These are phyloP conservation scores for Didymella keratinophila DNA, from an alignment of 2,329 filamentous ascomycete species.

Conservation along the genomic window DNA sequence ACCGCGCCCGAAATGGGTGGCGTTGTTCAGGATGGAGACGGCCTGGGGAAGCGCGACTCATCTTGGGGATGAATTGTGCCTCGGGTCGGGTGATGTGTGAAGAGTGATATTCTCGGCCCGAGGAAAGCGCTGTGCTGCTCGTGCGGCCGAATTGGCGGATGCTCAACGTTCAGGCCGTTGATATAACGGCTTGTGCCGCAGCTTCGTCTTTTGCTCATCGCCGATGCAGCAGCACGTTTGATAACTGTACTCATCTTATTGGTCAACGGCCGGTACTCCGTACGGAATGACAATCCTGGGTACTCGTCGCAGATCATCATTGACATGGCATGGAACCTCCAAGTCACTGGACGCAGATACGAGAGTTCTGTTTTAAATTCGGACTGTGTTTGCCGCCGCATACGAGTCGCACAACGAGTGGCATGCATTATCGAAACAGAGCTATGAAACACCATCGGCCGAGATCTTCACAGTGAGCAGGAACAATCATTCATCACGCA, in stretches of 20 bases:
- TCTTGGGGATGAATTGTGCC: constrained; percentile 6
- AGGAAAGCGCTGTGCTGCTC: not conserved
- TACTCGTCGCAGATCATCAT: not conserved
- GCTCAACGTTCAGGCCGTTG: not conserved
- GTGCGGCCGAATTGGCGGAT: not conserved
- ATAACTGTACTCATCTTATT: not conserved
- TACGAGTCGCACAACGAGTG: not conserved
- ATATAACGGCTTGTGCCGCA: not conserved
- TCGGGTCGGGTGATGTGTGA: constrained; percentile 3
- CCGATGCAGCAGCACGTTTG: not conserved
- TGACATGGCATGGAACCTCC: not conserved
- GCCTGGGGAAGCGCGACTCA: constrained; percentile 11
- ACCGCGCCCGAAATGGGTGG: constrained; percentile 17
- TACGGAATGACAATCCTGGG: not conserved
- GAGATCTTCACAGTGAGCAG: not conserved
- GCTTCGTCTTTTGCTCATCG: not conserved
- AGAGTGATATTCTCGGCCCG: constrained; percentile 7
- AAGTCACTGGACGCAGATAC: not conserved
- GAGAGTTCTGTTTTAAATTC: not conserved
- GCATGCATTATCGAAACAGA: not conserved
- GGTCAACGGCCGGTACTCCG: not conserved
- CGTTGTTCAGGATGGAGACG: constrained; percentile 6
- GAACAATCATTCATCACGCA: not conserved
- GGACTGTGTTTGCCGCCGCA: not conserved
- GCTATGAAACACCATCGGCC: not conserved